Base-by-base conservation (phyloP, 192 early-diverging fungal species). In the Pilaira anomala region DNA sequence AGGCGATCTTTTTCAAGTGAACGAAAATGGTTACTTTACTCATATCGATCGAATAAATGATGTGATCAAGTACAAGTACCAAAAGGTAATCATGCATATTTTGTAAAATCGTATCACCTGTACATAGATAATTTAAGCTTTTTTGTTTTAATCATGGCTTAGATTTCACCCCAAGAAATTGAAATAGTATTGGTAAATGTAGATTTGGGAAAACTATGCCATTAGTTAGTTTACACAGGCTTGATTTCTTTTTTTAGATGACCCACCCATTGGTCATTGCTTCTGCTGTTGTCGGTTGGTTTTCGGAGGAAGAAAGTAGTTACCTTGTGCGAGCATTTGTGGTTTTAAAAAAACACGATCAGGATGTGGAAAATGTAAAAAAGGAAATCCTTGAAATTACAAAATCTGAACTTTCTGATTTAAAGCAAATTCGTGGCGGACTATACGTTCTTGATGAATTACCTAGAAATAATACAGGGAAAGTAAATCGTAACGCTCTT, bases 371-470 rank as follows among this genome's bases (percentile, higher is more conserved):
- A 25, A 65, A 78, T 16, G 68, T 69, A 2, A 79, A 64, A 7
- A 50, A 80, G 51, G 82, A 79, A 14, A 60, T 91, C 0, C 65
- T 68, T 40, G 78, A 76, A 0, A 86, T 79, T 76, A 75, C 84
- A 5, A 75, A 80, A 12, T 66, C 68, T 49, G 73, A 78, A 28
- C 79, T 92, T 14, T 85, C 91, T 3, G 63, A 72, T 24, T 83
- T 90, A 74, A 93, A 94, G 78, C 72, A 80, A 36, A 74, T 97
- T 30, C 77, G 89, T 40, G 95, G 93, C 5, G 94, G 92, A 7
- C 80, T 94, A n/a, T 69, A 63, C 0, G 82, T 92, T 54, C 76
- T 91, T 53, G 82, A 87, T 26, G 76, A 59, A 26, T 83, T 94
- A 40, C 92, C 91, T 29, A 90, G 90, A 63, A 83, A 84, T 58